Evolutionary conservation across 371 early-diverging fungal species (phyloP).

Genomic region (Haplosporangium sp.): DNA sequence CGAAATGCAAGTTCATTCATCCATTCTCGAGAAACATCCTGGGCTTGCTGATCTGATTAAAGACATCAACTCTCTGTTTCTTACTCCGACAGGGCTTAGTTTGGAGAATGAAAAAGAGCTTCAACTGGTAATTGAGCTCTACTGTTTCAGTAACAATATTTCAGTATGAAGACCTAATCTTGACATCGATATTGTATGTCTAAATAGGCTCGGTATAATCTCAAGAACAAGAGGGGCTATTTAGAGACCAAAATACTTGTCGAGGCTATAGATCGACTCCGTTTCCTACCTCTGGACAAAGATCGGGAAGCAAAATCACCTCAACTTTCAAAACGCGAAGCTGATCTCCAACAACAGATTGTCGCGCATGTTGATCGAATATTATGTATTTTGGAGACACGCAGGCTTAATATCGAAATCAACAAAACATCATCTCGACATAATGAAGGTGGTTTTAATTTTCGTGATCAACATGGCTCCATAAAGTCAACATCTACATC

Average conservation of each 20-base stretch:
- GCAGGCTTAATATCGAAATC: constrained; percentile 7
- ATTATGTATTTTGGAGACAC: constrained; percentile 29
- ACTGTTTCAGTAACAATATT: background rate
- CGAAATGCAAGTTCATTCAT: background rate
- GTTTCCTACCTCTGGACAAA: constrained; percentile 39
- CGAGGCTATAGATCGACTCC: constrained; percentile 39
- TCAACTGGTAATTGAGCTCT: constrained; percentile 13
- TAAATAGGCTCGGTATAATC: constrained; percentile 22
- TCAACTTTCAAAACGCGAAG: background rate
- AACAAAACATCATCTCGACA: background rate
- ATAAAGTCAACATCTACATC: background rate
- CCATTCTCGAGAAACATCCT: constrained; percentile 34
- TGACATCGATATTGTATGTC: background rate
- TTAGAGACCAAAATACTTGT: constrained; percentile 30
- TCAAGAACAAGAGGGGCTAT: constrained; percentile 30
- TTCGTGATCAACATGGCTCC: background rate
- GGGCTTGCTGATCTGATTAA: constrained; percentile 46
- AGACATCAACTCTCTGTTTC: constrained; percentile 26
- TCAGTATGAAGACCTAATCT: background rate
- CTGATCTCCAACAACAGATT: constrained; percentile 28
- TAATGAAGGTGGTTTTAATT: background rate
- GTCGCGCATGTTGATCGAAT: constrained; percentile 37
- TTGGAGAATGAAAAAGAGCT: constrained; percentile 25
- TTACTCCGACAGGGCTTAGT: constrained; percentile 37
- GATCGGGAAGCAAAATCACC: background rate